Base-by-base conservation (phyloP, 345 rosid species). In the Punica granatum region DNA sequence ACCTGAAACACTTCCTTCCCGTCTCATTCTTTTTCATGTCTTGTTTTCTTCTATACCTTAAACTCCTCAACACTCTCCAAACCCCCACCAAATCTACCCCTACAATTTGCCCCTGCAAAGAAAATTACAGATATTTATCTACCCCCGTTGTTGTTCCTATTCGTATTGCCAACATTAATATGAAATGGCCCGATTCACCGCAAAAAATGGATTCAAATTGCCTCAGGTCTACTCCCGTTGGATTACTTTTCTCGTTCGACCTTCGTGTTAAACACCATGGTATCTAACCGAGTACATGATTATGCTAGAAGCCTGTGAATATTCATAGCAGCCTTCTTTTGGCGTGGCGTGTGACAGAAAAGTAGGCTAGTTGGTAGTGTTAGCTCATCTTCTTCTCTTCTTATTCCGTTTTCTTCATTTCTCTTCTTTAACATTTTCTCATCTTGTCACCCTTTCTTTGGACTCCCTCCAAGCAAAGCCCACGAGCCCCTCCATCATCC, bases 381-480 rank as follows among this genome's bases (percentile, higher is more conserved):
- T 88, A 81, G 95, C 78, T 88, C 86, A 88, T 82, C 98, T 80
- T 73, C 92, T 64, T 64, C 75, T 69, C 69, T 67, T 82, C 72
- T 44, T 73, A 30, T 66, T 37, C 39, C 69, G 63, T 58, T 63
- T 54, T 60, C 44, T 36, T 70, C 34, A 26, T 74, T 35, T 36
- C 66, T 21, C 49, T 25, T 63, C 31, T 64, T 69, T 70, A 71
- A 67, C 70, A 43, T 66, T 66, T 72, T 76, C 76, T 35, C 66
- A 67, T 60, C 64, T 7, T 19, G 67, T 62, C 37, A 41, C 60
- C 68, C 56, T 77, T 67, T 69, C 54, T 62, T 69, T 53, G 67
- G 58, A 21, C 48, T 64, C 56, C 65, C 68, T 31, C 37, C 51
- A 31, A 66, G 70, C 74, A 64, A 26, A 36, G 18, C 61, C 68